phyloP scores from a whole-genome alignment of 495 filamentous ascomycete species.

The Podospora conica region DNA sequence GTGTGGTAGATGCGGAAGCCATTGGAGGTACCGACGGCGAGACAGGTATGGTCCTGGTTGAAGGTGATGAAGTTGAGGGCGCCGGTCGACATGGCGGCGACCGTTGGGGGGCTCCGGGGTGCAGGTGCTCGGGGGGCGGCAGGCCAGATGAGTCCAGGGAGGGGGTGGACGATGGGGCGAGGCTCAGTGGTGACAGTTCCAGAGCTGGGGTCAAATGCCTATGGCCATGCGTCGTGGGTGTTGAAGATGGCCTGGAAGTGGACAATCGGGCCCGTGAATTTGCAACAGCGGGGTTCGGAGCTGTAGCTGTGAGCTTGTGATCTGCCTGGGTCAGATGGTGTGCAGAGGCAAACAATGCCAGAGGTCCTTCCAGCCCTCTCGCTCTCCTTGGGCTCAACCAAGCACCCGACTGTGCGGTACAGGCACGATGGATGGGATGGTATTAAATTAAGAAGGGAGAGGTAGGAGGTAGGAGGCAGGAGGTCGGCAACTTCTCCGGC shows the following conservation, averaged over 20 bases:
- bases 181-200: neutral
- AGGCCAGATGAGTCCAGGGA: neutral
- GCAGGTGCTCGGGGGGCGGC: too few species aligned
- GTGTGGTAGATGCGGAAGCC: slow-evolving; percentile 95
- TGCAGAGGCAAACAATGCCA: neutral
- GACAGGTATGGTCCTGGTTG: slow-evolving; percentile 96
- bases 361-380: neutral
- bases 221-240: neutral
- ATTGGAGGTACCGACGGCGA: slow-evolving; percentile 86
- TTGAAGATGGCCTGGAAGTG: too few species aligned
- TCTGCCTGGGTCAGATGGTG: too few species aligned
- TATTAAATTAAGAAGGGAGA: too few species aligned
- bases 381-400: neutral
- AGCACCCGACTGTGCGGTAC: neutral
- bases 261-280: too few species aligned
- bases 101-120: neutral
- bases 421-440: too few species aligned
- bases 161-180: neutral
- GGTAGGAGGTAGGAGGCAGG: neutral
- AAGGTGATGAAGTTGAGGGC: slow-evolving; percentile 97
- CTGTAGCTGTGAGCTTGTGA: neutral
- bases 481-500: neutral
- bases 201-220: neutral
- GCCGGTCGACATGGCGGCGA: slow-evolving; percentile 41
- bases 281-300: neutral